Evolutionary conservation across 2,329 filamentous ascomycete species (phyloP).

Genomic region (Epichloe coenophiala): DNA sequence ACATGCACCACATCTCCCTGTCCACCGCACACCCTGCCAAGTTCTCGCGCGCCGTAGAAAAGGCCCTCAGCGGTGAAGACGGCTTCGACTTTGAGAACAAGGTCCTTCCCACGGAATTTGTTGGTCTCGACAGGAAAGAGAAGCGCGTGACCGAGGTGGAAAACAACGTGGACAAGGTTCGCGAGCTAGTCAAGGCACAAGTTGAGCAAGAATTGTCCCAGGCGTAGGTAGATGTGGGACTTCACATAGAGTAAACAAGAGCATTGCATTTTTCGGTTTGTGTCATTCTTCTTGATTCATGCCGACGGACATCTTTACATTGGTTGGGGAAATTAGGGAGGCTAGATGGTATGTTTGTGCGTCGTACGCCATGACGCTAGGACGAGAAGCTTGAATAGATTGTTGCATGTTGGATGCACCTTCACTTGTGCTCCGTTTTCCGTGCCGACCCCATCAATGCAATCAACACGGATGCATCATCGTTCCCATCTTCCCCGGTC

Average conservation of each 20-base stretch:
- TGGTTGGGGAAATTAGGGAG: too few species aligned
- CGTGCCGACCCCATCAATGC: too few species aligned
- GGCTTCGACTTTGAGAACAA: slow-evolving; percentile 62
- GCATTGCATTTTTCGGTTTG: neutral
- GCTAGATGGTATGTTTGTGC: too few species aligned
- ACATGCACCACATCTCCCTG: slow-evolving; percentile 63
- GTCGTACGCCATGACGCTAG: too few species aligned
- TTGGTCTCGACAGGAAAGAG: slow-evolving; percentile 64
- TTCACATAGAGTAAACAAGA: neutral
- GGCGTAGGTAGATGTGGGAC: neutral
- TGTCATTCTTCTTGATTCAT: neutral
- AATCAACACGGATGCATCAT: too few species aligned
- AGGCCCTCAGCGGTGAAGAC: slow-evolving; percentile 57
- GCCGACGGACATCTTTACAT: too few species aligned
- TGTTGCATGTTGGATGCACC: too few species aligned
- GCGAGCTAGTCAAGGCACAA: slow-evolving; percentile 61
- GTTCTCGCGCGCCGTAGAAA: slow-evolving; percentile 73
- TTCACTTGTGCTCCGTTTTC: too few species aligned
- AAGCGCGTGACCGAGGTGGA: slow-evolving; percentile 57
- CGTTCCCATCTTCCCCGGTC: too few species aligned
- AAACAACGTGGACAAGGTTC: slow-evolving; percentile 60
- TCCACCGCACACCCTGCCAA: slow-evolving; percentile 95
- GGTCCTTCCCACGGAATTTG: slow-evolving; percentile 70
- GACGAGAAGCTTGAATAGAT: too few species aligned
- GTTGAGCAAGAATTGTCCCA: slow-evolving; percentile 50